A percentile compares a stretch with the other conserved stretches of the same genome.
Conservation (phyloP, 148 eudicot species). For the Polygonum maritimum region DNA sequence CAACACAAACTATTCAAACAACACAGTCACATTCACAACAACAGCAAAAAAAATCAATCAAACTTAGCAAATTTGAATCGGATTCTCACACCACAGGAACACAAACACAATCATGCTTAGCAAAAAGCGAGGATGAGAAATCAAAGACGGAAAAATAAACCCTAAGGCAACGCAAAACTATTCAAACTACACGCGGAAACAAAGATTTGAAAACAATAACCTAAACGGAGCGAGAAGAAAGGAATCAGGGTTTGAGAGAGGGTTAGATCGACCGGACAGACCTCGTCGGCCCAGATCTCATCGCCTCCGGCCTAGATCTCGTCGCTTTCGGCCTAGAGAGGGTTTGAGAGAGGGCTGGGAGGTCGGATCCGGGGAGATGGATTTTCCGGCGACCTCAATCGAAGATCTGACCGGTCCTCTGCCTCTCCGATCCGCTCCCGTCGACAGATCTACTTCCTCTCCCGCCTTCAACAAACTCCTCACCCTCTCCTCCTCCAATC, state of each 20-base stretch:
- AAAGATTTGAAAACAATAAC: background rate
- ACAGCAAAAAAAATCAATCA: background rate
- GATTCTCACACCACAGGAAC: background rate
- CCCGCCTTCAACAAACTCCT: slow-evolving; percentile 11
- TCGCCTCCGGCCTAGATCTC: too few species aligned
- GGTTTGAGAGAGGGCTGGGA: too few species aligned
- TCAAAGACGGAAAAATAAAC: background rate
- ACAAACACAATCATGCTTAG: background rate
- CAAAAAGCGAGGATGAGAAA: background rate
- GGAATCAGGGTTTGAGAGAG: slow-evolving; percentile 5
- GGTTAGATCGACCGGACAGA: slow-evolving; percentile 11
- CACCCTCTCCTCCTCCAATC: slow-evolving; percentile 48
- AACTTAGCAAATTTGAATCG: background rate
- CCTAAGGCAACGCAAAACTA: background rate
- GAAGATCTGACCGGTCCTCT: slow-evolving; percentile 7
- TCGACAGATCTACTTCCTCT: slow-evolving; percentile 19
- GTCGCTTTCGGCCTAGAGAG: too few species aligned
- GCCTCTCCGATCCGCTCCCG: slow-evolving; percentile 5
- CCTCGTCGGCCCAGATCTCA: too few species aligned
- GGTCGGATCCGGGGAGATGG: too few species aligned
- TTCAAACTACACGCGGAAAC: background rate
- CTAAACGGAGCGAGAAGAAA: background rate
- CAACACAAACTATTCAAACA: background rate
- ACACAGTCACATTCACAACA: background rate
- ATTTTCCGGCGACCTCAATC: slow-evolving; percentile 1